These are phyloP conservation scores for Aureobasidium sp. DNA, from an alignment of 2,329 filamentous ascomycete genomes.

Conservation along the genomic window DNA sequence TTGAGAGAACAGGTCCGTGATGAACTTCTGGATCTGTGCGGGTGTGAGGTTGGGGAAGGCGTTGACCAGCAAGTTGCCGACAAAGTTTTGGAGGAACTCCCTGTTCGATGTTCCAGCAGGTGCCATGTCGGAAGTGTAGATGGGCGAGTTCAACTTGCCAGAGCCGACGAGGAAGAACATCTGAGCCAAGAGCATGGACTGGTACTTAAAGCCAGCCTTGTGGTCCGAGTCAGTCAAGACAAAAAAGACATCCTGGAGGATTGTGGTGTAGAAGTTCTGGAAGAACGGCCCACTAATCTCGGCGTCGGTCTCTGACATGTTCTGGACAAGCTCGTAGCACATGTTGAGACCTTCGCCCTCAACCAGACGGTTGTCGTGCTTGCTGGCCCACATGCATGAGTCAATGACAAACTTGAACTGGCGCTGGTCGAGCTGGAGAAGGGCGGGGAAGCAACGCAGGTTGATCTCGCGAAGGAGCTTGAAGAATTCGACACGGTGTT, in stretches of 20 bases:
- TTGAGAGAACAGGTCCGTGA: conserved; percentile 76
- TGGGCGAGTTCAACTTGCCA: conserved; percentile 84
- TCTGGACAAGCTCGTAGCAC: conserved; percentile 95
- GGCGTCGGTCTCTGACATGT: conserved; percentile 86
- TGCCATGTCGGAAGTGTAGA: conserved; percentile 79
- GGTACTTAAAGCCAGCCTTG: conserved; percentile 98
- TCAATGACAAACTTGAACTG: conserved; percentile 99
- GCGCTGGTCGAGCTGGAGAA: conserved; percentile 86
- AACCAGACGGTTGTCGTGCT: conserved; percentile 97
- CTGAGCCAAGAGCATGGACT: conserved; percentile 84
- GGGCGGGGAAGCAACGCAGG: conserved; percentile 88
- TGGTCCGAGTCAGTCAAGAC: conserved; percentile 95
- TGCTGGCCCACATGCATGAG: conserved; percentile 99
- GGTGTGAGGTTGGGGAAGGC: conserved; percentile 89
- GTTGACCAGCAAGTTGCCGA: conserved; percentile 72
- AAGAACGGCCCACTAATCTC: conserved; percentile 91
- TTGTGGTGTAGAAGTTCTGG: conserved; percentile 92
- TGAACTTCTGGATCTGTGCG: conserved; percentile 79
- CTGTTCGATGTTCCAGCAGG: conserved; percentile 75
- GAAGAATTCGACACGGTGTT: conserved; percentile 99
- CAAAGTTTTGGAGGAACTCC: conserved; percentile 83
- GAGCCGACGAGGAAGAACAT: conserved; percentile 93
- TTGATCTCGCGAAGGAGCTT: conserved; percentile 94
- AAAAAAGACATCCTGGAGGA: conserved; percentile 96
- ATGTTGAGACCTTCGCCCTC: conserved; percentile 94